A percentile compares a stretch with the other conserved stretches of the same genome.
Conservation (phyloP, 2,329 filamentous ascomycete species). For the Colletotrichum sp. region DNA sequence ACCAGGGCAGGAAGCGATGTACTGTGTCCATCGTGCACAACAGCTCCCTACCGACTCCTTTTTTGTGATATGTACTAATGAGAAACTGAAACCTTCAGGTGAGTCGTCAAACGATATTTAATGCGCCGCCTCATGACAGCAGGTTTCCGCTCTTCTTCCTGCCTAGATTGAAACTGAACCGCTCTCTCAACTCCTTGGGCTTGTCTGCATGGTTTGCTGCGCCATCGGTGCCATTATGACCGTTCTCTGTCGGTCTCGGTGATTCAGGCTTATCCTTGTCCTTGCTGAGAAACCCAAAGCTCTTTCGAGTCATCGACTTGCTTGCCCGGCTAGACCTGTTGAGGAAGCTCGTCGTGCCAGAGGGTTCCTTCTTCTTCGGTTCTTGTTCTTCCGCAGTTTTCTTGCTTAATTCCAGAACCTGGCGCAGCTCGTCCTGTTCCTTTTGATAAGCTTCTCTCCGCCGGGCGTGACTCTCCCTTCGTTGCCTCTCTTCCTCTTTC, state of each 20-base stretch:
- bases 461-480: conserved; percentile 39
- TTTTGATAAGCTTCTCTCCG: conserved; percentile 48
- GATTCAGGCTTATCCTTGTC: conserved; percentile 43
- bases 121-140: conserved; percentile 11
- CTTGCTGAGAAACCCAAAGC: conserved; percentile 70
- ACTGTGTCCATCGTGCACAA: not conserved
- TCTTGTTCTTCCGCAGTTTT: conserved; percentile 59
- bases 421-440: conserved; percentile 67
- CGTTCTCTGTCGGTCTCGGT: conserved; percentile 31
- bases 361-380: conserved; percentile 44
- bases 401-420: conserved; percentile 71
- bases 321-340: conserved; percentile 73
- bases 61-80: conserved; percentile 13
- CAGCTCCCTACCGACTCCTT: not conserved
- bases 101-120: not conserved
- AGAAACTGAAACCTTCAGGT: not conserved
- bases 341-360: conserved; percentile 54
- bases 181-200: conserved; percentile 62
- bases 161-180: conserved; percentile 71
- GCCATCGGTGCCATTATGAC: conserved; percentile 31
- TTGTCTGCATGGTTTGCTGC: conserved; percentile 41
- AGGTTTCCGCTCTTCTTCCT: conserved; percentile 72
- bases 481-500: conserved; percentile 49
- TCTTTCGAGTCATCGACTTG: conserved; percentile 81
- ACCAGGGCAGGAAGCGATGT: not conserved